phyloP scores from a whole-genome alignment of 2,329 filamentous ascomycete genomes.

The Diaporthe amygdali region DNA sequence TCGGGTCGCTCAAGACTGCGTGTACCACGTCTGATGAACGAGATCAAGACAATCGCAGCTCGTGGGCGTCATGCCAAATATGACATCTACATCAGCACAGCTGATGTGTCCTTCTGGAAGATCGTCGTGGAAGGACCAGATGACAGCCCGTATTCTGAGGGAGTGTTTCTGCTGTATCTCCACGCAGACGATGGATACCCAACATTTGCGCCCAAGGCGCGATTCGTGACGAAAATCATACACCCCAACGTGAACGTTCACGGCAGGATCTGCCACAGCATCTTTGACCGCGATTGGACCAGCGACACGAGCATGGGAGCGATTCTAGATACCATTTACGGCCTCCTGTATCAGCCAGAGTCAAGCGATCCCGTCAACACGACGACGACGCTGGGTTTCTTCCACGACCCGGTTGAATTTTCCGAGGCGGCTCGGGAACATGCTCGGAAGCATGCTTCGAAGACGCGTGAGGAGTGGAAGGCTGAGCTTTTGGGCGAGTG shows the following conservation, averaged over 20 bases:
- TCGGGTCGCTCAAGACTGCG: neutral
- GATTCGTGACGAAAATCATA: conserved; percentile 80
- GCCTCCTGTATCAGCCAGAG: conserved; percentile 27
- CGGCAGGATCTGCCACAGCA: conserved; percentile 69
- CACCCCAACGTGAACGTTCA: conserved; percentile 81
- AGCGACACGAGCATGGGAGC: conserved; percentile 28
- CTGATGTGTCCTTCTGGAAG: conserved; percentile 45
- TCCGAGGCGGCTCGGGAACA: neutral
- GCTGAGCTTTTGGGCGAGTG: neutral
- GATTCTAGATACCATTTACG: conserved; percentile 27
- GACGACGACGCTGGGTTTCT: neutral
- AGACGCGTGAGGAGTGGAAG: neutral
- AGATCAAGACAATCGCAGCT: neutral
- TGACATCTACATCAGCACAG: conserved; percentile 44
- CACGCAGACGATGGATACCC: conserved; percentile 81
- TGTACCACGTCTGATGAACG: conserved; percentile 2
- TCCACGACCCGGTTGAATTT: neutral
- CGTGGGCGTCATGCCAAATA: neutral
- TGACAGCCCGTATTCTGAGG: conserved; percentile 49
- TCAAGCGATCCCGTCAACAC: conserved; percentile 25
- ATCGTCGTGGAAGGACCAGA: conserved; percentile 39
- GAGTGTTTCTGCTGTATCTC: conserved; percentile 76
- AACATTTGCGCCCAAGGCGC: conserved; percentile 79
- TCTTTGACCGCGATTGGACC: conserved; percentile 29
- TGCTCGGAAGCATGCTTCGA: neutral